phyloP scores from a whole-genome alignment of 2,329 filamentous ascomycete genomes.

The Fusarium dimerum region DNA sequence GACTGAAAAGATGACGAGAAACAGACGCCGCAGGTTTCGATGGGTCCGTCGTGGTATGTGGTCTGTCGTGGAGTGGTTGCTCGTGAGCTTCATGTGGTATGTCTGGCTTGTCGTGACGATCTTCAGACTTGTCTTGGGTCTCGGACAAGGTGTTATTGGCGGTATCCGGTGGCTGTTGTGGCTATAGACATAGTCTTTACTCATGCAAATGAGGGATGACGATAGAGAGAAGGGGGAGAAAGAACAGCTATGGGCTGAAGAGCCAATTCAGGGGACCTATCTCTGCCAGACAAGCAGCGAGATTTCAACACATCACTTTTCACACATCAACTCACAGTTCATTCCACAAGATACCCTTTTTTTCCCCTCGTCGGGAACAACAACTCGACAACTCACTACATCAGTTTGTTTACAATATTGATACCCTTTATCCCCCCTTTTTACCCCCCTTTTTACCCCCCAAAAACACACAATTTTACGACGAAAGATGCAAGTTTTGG shows the following conservation, averaged over 20 bases:
- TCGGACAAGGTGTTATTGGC: slow-evolving; percentile 59
- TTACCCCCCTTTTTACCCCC: neutral
- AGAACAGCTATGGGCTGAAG: neutral
- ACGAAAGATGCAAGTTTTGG: slow-evolving; percentile 1
- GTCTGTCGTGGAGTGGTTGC: slow-evolving; percentile 80
- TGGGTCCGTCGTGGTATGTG: slow-evolving; percentile 78
- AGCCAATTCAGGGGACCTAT: neutral
- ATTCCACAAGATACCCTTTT: slow-evolving; percentile 2
- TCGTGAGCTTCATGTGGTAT: slow-evolving; percentile 91
- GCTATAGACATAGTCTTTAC: slow-evolving; percentile 50
- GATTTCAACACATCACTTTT: too few species aligned
- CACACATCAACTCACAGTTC: neutral
- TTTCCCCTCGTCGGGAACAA: slow-evolving; percentile 3
- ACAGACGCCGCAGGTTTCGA: slow-evolving; percentile 66
- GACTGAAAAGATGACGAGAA: slow-evolving; percentile 73
- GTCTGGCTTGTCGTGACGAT: slow-evolving; percentile 89
- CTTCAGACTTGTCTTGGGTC: slow-evolving; percentile 63
- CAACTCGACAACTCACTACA: too few species aligned
- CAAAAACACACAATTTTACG: neutral
- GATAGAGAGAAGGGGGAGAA: slow-evolving; percentile 3
- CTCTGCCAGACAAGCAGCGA: neutral
- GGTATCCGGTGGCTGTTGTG: slow-evolving; percentile 81
- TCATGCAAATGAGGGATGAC: neutral
- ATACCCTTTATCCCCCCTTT: slow-evolving; percentile 22
- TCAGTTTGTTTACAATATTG: too few species aligned